Percentiles rank a stretch among this genome's conserved stretches.
phyloP scores from a whole-genome alignment of 495 filamentous ascomycete genomes.

The Cairneyella variabilis region DNA sequence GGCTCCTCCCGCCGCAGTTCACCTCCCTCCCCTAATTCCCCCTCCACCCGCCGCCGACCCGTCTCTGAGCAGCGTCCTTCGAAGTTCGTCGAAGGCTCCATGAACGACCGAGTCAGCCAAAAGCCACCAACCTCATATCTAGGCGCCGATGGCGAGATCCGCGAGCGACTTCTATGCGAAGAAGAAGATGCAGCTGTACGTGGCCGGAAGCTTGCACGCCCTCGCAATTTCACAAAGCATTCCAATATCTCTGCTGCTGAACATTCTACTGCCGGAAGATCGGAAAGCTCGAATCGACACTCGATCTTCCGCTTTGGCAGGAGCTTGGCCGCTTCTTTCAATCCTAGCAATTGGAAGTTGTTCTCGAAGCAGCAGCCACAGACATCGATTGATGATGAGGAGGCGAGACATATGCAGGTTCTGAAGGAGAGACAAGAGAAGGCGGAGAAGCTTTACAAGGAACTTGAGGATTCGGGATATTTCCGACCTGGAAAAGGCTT shows the following conservation, averaged over 20 bases:
- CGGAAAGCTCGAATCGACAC: slow-evolving; percentile 28
- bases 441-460: slow-evolving; percentile 54
- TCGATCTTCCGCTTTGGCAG: slow-evolving; percentile 59
- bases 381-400: slow-evolving; percentile 30
- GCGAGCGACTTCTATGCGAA: slow-evolving; percentile 7
- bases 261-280: slow-evolving; percentile 5
- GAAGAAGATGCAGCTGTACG: slow-evolving; percentile 2
- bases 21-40: slow-evolving; percentile 21
- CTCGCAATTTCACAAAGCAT: slow-evolving; percentile 7
- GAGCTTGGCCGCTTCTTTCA: slow-evolving; percentile 51
- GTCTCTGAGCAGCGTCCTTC: slow-evolving; percentile 41
- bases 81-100: slow-evolving; percentile 68
- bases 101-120: slow-evolving; percentile 71
- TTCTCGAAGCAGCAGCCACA: slow-evolving; percentile 26
- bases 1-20: slow-evolving; percentile 9
- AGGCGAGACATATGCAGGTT: slow-evolving; percentile 24
- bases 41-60: slow-evolving; percentile 22
- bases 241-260: background rate
- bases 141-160: slow-evolving; percentile 38
- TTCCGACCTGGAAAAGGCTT: background rate
- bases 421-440: slow-evolving; percentile 38
- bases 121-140: slow-evolving; percentile 62
- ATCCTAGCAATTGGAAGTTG: slow-evolving; percentile 41
- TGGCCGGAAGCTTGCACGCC: slow-evolving; percentile 6
- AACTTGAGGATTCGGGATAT: slow-evolving; percentile 57